These are phyloP conservation scores for Nakazawaea pomicola DNA, from an alignment of 805 yeast species.

Conservation along the genomic window DNA sequence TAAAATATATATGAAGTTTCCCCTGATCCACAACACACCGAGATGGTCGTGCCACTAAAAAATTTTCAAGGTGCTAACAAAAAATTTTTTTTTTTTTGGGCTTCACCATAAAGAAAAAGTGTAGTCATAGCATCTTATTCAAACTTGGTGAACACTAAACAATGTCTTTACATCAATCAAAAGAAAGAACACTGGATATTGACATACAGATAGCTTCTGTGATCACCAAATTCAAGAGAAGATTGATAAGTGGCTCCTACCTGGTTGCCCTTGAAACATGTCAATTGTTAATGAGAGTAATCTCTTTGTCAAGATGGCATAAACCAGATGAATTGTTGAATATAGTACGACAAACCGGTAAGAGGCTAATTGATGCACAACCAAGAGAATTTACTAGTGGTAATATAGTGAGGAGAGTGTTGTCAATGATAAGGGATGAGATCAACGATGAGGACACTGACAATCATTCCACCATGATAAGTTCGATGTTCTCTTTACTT, in stretches of 20 bases:
- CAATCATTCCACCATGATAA: constrained; percentile 39
- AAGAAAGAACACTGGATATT: constrained; percentile 12
- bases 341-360: constrained; percentile 72
- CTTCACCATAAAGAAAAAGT: background rate
- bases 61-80: background rate
- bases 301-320: constrained; percentile 86
- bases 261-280: constrained; percentile 83
- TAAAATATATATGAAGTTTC: background rate
- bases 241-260: constrained; percentile 78
- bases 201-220: constrained; percentile 26
- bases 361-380: constrained; percentile 65
- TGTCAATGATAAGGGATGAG: constrained; percentile 85
- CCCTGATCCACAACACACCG: too few relatives aligned
- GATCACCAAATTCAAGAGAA: constrained; percentile 60
- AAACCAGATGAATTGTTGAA: constrained; percentile 66
- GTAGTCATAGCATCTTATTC: background rate
- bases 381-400: constrained; percentile 89
- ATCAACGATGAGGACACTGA: constrained; percentile 43
- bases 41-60: background rate
- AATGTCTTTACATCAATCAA: constrained; percentile 11
- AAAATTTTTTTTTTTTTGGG: background rate
- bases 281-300: constrained; percentile 79
- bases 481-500: constrained; percentile 83
- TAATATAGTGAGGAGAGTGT: constrained; percentile 82
- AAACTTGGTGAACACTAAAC: background rate